Base-by-base conservation (phyloP, 345 rosid genomes). In the Odontarrhena argentea region DNA sequence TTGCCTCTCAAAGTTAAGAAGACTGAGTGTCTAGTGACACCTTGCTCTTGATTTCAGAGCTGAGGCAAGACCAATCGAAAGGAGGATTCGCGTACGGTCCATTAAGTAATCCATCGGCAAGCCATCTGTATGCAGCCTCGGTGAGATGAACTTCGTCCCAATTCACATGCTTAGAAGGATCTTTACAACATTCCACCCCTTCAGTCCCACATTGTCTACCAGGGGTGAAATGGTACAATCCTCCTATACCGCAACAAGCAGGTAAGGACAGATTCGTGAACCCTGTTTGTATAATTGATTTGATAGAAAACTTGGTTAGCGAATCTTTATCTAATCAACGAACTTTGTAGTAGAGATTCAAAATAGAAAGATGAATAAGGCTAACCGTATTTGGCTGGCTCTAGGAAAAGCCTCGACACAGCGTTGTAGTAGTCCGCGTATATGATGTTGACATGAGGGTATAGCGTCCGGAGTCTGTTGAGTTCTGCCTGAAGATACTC, bases 121-220 rank as follows among this genome's bases (percentile, higher is more conserved):
- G 50, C 49, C 8, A 36, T 63, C 11, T 69, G 37, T 75, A 62
- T 2, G 74, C 74, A 49, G 70, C 65, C 48, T 75, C 74, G 2
- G 78, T 75, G 43, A 75, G 12, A 65, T 80, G 84, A 13, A 80
- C 0, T 0, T 81, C 81, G 9, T 80, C 87, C 84, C 86, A 84
- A 3, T 60, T 74, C 32, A 78, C 69, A 59, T 60, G 65, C 32
- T 64, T 70, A 5, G 78, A 73, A 22, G 82, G 88, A 8, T 79
- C 73, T 12, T 54, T 36, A 28, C 88, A 77, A 30, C 3, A 13
- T 4, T 8, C 67, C 2, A 55, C 56, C 6, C 22, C 37, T 28
- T 25, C 65, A 14, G 10, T 46, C 5, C 79, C 85, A 69, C 82
- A 76, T 0, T 0, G 6, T 9, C 0, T 6, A 1, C 46, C 41